These are phyloP conservation scores for Coffea humblotiana DNA, from an alignment of 305 asterid species.

Conservation along the genomic window DNA sequence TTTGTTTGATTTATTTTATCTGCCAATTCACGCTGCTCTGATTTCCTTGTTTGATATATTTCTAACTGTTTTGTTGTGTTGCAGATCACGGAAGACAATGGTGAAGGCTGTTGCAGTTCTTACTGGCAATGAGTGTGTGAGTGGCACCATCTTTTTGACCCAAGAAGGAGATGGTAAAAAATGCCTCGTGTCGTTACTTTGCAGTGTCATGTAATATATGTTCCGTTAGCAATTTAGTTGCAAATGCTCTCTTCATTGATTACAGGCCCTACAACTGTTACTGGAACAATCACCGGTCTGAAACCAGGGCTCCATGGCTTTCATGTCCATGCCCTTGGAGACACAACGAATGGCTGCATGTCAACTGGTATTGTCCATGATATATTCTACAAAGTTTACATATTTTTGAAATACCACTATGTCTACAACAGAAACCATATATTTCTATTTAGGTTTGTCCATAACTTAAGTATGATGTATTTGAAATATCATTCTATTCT, in stretches of 20 bases:
- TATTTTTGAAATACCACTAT: background rate
- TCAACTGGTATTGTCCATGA: slow-evolving; percentile 62
- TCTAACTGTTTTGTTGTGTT: background rate
- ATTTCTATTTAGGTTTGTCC: background rate
- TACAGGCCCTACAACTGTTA: slow-evolving; percentile 78
- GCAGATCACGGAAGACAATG: slow-evolving; percentile 73
- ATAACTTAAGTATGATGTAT: background rate
- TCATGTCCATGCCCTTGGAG: slow-evolving; percentile 95
- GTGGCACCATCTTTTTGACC: slow-evolving; percentile 62
- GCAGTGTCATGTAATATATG: background rate
- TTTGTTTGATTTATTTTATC: background rate
- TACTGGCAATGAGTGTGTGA: slow-evolving; percentile 76
- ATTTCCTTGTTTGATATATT: background rate
- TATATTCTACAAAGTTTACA: background rate
- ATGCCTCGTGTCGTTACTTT: background rate
- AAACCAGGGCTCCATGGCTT: slow-evolving; percentile 91
- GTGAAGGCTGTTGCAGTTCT: slow-evolving; percentile 94
- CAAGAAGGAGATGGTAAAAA: slow-evolving; percentile 84
- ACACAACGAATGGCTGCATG: slow-evolving; percentile 94
- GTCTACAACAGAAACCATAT: background rate
- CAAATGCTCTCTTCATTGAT: background rate
- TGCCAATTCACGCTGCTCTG: background rate
- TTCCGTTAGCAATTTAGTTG: background rate
- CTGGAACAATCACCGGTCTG: slow-evolving; percentile 75
- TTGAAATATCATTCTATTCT: background rate